Conservation (phyloP, 192 early-diverging fungal species). For the Obelidium mucronatum region DNA sequence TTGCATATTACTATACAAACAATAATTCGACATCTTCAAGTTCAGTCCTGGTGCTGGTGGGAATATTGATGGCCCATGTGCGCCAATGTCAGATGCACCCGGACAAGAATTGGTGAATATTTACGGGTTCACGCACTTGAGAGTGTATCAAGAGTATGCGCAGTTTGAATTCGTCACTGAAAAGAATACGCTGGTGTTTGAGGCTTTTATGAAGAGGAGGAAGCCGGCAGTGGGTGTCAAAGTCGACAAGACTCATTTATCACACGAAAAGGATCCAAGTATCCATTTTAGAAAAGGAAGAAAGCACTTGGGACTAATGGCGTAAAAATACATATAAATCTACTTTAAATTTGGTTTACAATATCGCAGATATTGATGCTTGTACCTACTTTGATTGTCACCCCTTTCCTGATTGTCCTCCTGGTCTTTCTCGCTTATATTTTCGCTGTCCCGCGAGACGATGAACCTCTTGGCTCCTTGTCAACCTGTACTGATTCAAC, state of each 20-base stretch:
- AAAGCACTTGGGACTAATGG: too few relatives aligned
- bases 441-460: conserved; percentile 7
- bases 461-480: neutral
- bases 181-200: conserved; percentile 1
- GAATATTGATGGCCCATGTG: conserved; percentile 18
- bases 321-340: too few relatives aligned
- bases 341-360: too few relatives aligned
- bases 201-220: neutral
- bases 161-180: conserved; percentile 14
- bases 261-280: neutral
- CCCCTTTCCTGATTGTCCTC: too few relatives aligned
- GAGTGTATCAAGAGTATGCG: neutral
- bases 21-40: conserved; percentile 2
- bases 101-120: conserved; percentile 20
- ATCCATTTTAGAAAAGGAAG: neutral
- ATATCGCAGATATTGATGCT: too few relatives aligned
- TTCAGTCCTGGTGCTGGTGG: conserved; percentile 28
- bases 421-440: neutral
- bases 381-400: too few relatives aligned
- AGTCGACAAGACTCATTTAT: neutral
- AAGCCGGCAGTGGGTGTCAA: neutral
- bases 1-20: conserved; percentile 13
- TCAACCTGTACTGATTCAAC: neutral
- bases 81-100: neutral
- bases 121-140: conserved; percentile 28